Percentiles rank a stretch among this genome's conserved stretches.
These are phyloP conservation scores for Phytophthora ramorum DNA, from an alignment of 352 stramenopile genomes.

Conservation along the genomic window DNA sequence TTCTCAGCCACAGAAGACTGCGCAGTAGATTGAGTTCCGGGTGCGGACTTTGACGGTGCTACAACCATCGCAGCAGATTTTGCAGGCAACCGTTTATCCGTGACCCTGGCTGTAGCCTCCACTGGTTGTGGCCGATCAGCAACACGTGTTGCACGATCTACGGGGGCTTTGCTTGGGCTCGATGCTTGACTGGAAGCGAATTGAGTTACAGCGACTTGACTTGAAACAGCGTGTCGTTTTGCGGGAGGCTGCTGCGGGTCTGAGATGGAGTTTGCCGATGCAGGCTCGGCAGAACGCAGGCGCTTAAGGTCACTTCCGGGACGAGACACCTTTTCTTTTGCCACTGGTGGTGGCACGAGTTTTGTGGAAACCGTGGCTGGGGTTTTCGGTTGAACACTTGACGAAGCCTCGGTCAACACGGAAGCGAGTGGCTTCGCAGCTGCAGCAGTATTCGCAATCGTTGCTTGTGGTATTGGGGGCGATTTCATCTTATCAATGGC, in stretches of 20 bases:
- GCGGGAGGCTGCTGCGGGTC: slow-evolving; percentile 11
- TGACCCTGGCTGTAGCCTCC: background rate
- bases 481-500: background rate
- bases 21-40: background rate
- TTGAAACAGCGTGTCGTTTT: slow-evolving; percentile 9
- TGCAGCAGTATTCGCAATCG: background rate
- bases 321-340: background rate
- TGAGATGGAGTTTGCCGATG: background rate
- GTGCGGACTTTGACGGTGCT: background rate
- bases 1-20: background rate
- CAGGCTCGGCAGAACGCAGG: slow-evolving; percentile 6
- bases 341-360: background rate
- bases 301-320: slow-evolving; percentile 19
- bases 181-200: background rate
- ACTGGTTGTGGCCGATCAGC: background rate
- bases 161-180: background rate
- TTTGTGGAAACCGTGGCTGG: slow-evolving; percentile 1
- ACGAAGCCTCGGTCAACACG: background rate
- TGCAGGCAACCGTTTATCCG: background rate
- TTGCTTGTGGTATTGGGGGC: background rate
- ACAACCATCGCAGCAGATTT: background rate
- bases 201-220: background rate
- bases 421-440: background rate
- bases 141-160: background rate
- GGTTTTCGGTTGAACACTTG: background rate